Base-by-base conservation (phyloP, 345 rosid genomes). In the Eucalyptus pauciflora region DNA sequence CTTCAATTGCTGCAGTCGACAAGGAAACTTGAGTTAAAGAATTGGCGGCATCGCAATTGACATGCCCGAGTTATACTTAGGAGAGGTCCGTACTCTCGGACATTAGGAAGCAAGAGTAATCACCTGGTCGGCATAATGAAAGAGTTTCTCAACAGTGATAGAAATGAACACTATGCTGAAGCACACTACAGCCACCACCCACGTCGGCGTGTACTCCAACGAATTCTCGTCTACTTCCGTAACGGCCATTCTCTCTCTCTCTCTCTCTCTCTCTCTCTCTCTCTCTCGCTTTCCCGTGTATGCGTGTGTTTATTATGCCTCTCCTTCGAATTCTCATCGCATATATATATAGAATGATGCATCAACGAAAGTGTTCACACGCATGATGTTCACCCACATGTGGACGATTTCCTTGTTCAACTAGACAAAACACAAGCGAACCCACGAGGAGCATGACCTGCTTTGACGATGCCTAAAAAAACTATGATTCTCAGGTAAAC, bases 141-240 rank as follows among this genome's bases (percentile, higher is more conserved):
- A 90, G n/a, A 90, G 0, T 86, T 97, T 93, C 54, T 96, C 99
- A 41, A 92, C 93, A 56, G 87, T 79, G 33, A 97, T 92, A 86
- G 99, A 97, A n/a, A 97, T 88, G 86, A 91, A 33, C 67, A 97
- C 95, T 17, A 97, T 96, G 87, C 93, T 93, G 58, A 89, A 51
- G 95, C 98, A 96, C 87, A 97, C 99, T 3, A 91, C 88, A 37
- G 99, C 97, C 37, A 97, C 98, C 29, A 95, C 95, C 99, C 99
- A 96, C 27, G 99, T 96, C 25, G 99, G 97, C 10, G 98, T 96
- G 50, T 91, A 92, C 93, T 97, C 97, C 31, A 97, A 92, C 7
- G 91, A 91, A 45, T 92, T 91, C 31, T 95, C 95, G 49, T 88
- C 50, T 76, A 29, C 88, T 89, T 89, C 96, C 87, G 76, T 94